Base-by-base conservation (phyloP, 768 basidiomycete genomes). In the Naganishia antarctica region DNA sequence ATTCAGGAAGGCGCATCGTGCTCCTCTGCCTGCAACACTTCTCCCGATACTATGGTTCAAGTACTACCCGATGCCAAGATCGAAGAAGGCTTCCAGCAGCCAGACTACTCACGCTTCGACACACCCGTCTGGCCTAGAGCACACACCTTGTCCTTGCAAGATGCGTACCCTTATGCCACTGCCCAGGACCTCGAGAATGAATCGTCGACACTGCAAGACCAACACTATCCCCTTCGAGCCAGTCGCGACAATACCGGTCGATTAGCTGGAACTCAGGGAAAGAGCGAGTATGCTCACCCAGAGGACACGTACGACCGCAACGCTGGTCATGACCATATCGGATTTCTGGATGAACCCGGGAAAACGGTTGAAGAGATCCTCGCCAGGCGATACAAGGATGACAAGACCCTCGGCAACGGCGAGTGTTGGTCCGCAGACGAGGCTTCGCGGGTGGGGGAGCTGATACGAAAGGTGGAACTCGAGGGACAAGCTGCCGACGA, bases 51-150 rank as follows among this genome's bases (percentile, higher is more conserved):
- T 16, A 49, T 49, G 48, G 1, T 26, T 28, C 48, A 49, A 29
- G 8, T 40, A 7, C 37, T 40, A 7, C 37, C 37, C 37, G 37
- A 40, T 16, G 37, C 16, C 37, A 29, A 49, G 15, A 7, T 15
- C 48, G 26, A 29, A 23, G 1, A 49, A 49, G 48, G 8, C 4
- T 29, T 18, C 18, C 11, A 16, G 5, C 1, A 45, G 23, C 59
- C 41, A 23, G 59, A 60, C 26, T 60, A 44, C 28, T 45, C 59
- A 25, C 59, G 62, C 23, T 64, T 48, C 32, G 15, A 21, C 16
- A 53, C 49, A 9, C 62, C 62, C 1, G 49, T 64, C 23, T 64
- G 62, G 62, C 48, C 62, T 16, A 64, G 57, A 21, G 47, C 62
- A 7, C 62, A 64, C 32, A 53, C 41, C 4, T 11, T 64, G 21